Percentiles rank a stretch among this genome's conserved stretches.
Evolutionary conservation across 441 rosid species (phyloP).

Genomic region (Gossypium schwendimanii): DNA sequence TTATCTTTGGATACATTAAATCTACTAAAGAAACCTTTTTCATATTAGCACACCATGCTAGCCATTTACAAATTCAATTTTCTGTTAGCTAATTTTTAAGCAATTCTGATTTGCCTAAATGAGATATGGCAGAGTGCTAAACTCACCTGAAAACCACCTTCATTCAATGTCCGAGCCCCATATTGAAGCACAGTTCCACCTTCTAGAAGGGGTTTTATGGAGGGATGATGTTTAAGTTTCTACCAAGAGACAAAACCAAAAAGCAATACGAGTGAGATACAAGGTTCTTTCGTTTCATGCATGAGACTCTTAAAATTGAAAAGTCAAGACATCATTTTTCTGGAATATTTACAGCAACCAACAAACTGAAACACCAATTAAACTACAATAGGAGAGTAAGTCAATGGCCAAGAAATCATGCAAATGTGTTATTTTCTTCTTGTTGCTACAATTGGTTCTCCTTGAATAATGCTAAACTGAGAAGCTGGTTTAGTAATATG

Average conservation of each 20-base stretch:
- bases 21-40: neutral
- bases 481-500: neutral
- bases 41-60: neutral
- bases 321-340: neutral
- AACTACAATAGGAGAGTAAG: neutral
- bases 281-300: constrained; percentile 1
- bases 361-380: neutral
- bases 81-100: neutral
- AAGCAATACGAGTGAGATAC: constrained; percentile 12
- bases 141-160: constrained; percentile 96
- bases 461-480: neutral
- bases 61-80: neutral
- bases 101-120: neutral
- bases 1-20: neutral
- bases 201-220: constrained; percentile 69
- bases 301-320: neutral
- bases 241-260: constrained; percentile 23
- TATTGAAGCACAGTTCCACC: constrained; percentile 88
- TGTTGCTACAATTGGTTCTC: neutral
- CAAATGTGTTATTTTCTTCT: neutral
- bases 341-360: constrained; percentile 4
- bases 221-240: constrained; percentile 94
- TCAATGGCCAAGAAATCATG: neutral
- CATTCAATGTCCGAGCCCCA: constrained; percentile 93
- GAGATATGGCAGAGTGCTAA: neutral